Evolutionary conservation across 1,139 yeast species (phyloP).

Genomic region (Yamadazyma buinensis): DNA sequence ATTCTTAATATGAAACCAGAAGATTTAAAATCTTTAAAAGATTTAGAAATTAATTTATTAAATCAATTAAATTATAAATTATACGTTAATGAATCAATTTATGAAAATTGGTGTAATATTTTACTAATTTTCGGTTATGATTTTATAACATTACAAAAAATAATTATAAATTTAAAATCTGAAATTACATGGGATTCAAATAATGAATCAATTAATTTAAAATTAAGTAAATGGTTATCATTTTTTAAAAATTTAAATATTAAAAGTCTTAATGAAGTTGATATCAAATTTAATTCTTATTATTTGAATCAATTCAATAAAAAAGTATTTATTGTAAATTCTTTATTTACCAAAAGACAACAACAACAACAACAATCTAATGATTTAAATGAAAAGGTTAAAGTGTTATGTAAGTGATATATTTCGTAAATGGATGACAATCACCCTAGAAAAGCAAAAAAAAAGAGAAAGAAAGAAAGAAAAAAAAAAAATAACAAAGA

Average conservation of each 20-base stretch:
- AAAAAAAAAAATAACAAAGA: no score
- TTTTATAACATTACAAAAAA: slow-evolving; percentile 29
- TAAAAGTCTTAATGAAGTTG: slow-evolving; percentile 17
- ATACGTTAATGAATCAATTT: slow-evolving; percentile 46
- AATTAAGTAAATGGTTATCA: slow-evolving; percentile 29
- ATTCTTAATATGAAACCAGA: slow-evolving; percentile 55
- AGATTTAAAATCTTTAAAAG: slow-evolving; percentile 33
- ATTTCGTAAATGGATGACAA: no score
- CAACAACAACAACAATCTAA: slow-evolving; percentile 10
- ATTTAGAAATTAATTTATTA: slow-evolving; percentile 55
- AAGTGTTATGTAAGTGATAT: slow-evolving; percentile 12
- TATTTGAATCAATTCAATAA: slow-evolving; percentile 33
- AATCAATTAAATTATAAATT: slow-evolving; percentile 52
- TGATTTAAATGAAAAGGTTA: slow-evolving; percentile 11
- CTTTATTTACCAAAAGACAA: slow-evolving; percentile 19
- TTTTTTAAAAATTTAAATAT: slow-evolving; percentile 23
- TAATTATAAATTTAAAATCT: slow-evolving; percentile 15
- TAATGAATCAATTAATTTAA: slow-evolving; percentile 16
- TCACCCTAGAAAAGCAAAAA: no score
- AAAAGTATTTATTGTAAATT: slow-evolving; percentile 23
- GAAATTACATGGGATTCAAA: slow-evolving; percentile 31
- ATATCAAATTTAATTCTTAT: slow-evolving; percentile 28
- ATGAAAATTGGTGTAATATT: slow-evolving; percentile 54
- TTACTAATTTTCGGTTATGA: slow-evolving; percentile 44
- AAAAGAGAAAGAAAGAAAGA: no score